Percentiles rank a stretch among this genome's conserved stretches.
These are phyloP conservation scores for Talaromyces adpressus DNA, from an alignment of 495 filamentous ascomycete genomes.

Conservation along the genomic window DNA sequence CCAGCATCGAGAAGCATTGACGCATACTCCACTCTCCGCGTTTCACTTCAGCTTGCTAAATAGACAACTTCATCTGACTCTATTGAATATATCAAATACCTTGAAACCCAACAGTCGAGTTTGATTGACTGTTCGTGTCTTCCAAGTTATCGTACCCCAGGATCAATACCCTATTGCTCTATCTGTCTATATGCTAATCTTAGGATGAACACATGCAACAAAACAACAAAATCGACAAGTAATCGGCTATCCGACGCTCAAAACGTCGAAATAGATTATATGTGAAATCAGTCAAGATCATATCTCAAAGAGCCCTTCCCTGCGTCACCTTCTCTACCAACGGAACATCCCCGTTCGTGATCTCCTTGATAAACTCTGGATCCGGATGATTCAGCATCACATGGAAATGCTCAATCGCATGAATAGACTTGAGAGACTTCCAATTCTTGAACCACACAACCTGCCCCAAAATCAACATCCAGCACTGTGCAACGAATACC, in stretches of 20 bases:
- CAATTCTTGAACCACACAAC: conserved; percentile 92
- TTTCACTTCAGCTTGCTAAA: background rate
- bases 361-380: conserved; percentile 56
- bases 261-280: too few relatives aligned
- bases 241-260: background rate
- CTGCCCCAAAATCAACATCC: conserved; percentile 22
- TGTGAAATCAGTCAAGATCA: too few relatives aligned
- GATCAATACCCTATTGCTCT: background rate
- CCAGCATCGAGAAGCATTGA: background rate
- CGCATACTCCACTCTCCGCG: background rate
- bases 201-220: background rate
- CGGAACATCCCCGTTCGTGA: conserved; percentile 71
- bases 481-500: background rate
- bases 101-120: too few relatives aligned
- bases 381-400: conserved; percentile 79
- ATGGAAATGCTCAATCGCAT: conserved; percentile 91
- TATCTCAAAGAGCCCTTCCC: background rate
- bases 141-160: too few relatives aligned
- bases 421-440: conserved; percentile 69
- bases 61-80: too few relatives aligned
- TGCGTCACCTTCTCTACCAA: conserved; percentile 26
- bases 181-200: background rate
- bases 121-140: too few relatives aligned
- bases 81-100: too few relatives aligned
- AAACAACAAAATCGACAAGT: background rate